Evolutionary conservation across 208 protist genomes (phyloP).

Genomic region (Leishmania mexicana): DNA sequence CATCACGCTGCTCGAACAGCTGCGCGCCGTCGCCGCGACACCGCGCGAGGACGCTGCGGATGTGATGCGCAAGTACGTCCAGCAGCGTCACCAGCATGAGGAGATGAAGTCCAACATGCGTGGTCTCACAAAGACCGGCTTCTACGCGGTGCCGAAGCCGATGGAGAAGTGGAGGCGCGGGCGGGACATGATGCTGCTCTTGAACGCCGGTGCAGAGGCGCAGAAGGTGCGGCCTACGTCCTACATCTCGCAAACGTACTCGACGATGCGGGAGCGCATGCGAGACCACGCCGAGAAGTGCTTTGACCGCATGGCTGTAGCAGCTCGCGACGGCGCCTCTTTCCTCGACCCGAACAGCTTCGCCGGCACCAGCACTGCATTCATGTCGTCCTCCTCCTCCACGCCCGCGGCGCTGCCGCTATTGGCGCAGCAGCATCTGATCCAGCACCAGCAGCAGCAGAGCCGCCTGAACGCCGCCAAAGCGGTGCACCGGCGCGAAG

Average conservation of each 20-base stretch:
- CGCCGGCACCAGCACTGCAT: background rate
- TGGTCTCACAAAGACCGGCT: constrained; percentile 71
- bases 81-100: constrained; percentile 62
- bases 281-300: constrained; percentile 57
- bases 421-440: constrained; percentile 19
- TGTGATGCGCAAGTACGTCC: constrained; percentile 40
- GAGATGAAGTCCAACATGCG: constrained; percentile 39
- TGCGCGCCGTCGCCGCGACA: constrained; percentile 27
- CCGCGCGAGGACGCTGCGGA: constrained; percentile 49
- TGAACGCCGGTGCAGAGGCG: constrained; percentile 40
- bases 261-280: constrained; percentile 36
- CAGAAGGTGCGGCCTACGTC: constrained; percentile 53
- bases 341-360: constrained; percentile 37
- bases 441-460: constrained; percentile 23
- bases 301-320: constrained; percentile 21
- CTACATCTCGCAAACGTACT: constrained; percentile 58
- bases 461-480: constrained; percentile 21
- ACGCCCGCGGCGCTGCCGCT: background rate
- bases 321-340: constrained; percentile 19
- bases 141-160: constrained; percentile 38
- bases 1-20: constrained; percentile 25
- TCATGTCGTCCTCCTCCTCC: background rate
- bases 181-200: constrained; percentile 74
- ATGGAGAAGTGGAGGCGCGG: constrained; percentile 71
- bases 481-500: constrained; percentile 23